These are phyloP conservation scores for Hypoxylon rubiginosum DNA, from an alignment of 2,329 filamentous ascomycete genomes.

Conservation along the genomic window DNA sequence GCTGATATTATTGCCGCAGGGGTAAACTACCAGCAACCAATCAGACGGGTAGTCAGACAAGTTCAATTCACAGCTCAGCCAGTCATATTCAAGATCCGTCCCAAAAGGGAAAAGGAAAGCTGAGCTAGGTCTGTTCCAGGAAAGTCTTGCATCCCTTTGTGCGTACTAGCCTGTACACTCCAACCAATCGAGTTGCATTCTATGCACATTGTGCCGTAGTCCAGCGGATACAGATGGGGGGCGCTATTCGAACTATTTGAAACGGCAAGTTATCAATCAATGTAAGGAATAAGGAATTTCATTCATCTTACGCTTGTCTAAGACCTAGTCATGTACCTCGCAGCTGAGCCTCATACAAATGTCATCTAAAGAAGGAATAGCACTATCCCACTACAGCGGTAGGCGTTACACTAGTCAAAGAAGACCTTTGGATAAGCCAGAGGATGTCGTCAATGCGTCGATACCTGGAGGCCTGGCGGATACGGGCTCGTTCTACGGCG, in stretches of 20 bases:
- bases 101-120: constrained; percentile 16
- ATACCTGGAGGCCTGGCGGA: background rate
- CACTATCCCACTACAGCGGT: background rate
- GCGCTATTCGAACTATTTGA: background rate
- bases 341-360: constrained; percentile 10
- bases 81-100: constrained; percentile 8
- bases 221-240: background rate
- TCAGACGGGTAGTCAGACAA: background rate
- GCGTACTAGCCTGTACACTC: background rate
- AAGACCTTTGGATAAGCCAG: background rate
- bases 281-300: background rate
- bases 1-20: background rate
- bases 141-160: background rate
- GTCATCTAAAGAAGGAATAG: background rate
- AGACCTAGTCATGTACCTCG: background rate
- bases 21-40: background rate
- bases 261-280: background rate
- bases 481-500: background rate
- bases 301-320: constrained; percentile 3
- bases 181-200: background rate
- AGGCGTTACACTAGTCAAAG: background rate
- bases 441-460: background rate
- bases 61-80: background rate
- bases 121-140: background rate
- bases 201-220: background rate